phyloP scores from a whole-genome alignment of 148 eudicot species.

The Rhododendron griersonianum region DNA sequence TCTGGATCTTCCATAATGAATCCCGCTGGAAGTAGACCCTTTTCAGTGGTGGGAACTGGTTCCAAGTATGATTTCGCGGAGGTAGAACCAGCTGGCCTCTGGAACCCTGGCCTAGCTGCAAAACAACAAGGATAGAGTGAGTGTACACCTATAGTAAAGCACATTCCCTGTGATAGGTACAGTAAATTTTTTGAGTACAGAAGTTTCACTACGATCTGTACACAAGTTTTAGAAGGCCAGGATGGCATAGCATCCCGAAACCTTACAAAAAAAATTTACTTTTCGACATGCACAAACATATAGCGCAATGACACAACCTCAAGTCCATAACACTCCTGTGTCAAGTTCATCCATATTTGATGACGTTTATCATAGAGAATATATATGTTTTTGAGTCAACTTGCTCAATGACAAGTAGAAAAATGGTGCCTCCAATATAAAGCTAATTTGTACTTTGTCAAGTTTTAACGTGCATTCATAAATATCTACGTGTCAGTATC shows the following conservation, averaged over 20 bases:
- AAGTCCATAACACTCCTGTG: not conserved
- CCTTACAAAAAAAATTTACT: not conserved
- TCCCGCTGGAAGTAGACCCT: slow-evolving; percentile 63
- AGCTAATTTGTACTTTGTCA: not conserved
- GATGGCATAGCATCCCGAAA: not conserved
- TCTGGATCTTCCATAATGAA: slow-evolving; percentile 82
- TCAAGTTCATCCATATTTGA: not conserved
- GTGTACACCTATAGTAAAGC: not conserved
- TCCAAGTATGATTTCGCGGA: slow-evolving; percentile 50
- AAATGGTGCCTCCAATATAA: not conserved
- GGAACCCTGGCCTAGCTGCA: slow-evolving; percentile 95
- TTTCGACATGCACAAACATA: not conserved
- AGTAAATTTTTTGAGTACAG: not conserved
- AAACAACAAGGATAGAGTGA: not conserved
- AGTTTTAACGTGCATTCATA: not conserved
- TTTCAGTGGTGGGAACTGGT: slow-evolving; percentile 62
- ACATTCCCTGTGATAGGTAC: not conserved
- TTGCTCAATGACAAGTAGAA: not conserved
- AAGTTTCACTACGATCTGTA: not conserved
- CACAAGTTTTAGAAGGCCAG: not conserved
- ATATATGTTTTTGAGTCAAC: not conserved
- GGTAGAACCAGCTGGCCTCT: slow-evolving; percentile 37
- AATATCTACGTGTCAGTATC: not conserved
- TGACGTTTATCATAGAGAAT: not conserved
- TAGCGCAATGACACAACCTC: not conserved